A percentile compares a stretch with the other conserved stretches of the same genome.
phyloP scores from a whole-genome alignment of 192 early-diverging fungal species.

The Coemansia interrupta region DNA sequence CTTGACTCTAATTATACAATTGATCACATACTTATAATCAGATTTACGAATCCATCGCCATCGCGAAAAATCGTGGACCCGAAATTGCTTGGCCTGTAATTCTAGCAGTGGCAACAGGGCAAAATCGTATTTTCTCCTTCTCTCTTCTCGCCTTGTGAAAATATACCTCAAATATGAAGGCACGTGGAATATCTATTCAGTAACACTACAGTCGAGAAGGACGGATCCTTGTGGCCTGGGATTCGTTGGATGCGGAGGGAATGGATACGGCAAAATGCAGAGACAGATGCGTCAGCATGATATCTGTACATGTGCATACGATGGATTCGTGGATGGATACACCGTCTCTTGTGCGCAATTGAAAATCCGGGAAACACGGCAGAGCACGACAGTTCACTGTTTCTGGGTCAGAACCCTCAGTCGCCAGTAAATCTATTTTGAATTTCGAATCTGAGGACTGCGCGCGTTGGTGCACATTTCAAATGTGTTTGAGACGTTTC shows the following conservation, averaged over 20 bases:
- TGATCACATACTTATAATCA: too few species aligned
- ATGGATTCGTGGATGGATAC: conserved; percentile 16
- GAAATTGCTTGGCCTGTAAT: conserved; percentile 3
- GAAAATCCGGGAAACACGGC: too few species aligned
- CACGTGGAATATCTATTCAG: conserved; percentile 15
- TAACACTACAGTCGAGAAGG: too few species aligned
- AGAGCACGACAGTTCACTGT: too few species aligned
- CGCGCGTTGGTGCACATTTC: too few species aligned
- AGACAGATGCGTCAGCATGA: neutral
- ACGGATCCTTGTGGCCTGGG: neutral
- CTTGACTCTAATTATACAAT: too few species aligned
- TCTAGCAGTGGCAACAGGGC: too few species aligned
- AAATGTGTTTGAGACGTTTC: neutral
- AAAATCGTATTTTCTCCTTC: conserved; percentile 24
- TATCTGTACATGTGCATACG: neutral
- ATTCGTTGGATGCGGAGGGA: conserved; percentile 15
- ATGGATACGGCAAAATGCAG: neutral
- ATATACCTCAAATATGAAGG: conserved; percentile 44
- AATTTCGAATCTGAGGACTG: too few species aligned
- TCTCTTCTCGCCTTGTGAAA: conserved; percentile 32
- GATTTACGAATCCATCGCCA: neutral
- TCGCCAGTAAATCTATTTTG: too few species aligned
- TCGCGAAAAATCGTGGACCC: neutral
- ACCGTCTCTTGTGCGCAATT: neutral
- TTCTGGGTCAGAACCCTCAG: too few species aligned